Evolutionary conservation across 805 yeast genomes (phyloP), one percentile per base, ranked within the genome.

Genomic region (Starmerella sirachaensis): DNA sequence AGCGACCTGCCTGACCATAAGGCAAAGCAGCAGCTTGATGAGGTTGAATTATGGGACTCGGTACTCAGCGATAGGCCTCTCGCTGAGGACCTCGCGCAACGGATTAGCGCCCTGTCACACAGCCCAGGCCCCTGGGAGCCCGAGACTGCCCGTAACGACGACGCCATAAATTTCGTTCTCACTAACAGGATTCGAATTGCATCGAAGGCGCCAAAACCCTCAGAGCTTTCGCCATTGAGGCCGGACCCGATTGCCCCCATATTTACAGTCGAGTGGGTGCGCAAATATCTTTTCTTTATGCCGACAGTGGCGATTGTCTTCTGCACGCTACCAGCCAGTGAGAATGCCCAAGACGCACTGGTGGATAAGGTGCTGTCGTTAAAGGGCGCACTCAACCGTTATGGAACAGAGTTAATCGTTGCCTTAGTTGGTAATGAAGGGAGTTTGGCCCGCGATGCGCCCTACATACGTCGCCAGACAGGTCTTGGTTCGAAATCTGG

Each of bases 241-340:
- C 58, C 59, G n/a, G 56, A 57, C 3, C 48, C 53, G 1, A 39
- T 64, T 21, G 64, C 53, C 43, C 69, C 71, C 1, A 45, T 72
- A 1, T 49, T 72, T 21, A 60, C 68, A 2, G 45, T 52, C 1
- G 58, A 67, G 18, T 76, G 82, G 83, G 41, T 74, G 11, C 61
- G 63, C 24, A 74, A 72, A 48, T 71, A 74, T 48, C 56, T 59
- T 19, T 58, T 62, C n/a, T 38, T 57, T 3, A 29, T 61, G n/a
- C 81, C 82, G 0, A 47, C 68, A 1, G 64, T 68, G 0, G 63
- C 66, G 29, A 55, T 75, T 2, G 51, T 68, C 2, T 62, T 72
- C 25, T 64, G 65, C 46, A 65, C 65, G 33, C 42, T 70, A 12
- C 44, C 51, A 9, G 24, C 17, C 2, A 26, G 32, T 11, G 40